A percentile compares a stretch with the other conserved stretches of the same genome.
Conservation (phyloP, 2,329 filamentous ascomycete genomes). For the Cercospora zeina region DNA sequence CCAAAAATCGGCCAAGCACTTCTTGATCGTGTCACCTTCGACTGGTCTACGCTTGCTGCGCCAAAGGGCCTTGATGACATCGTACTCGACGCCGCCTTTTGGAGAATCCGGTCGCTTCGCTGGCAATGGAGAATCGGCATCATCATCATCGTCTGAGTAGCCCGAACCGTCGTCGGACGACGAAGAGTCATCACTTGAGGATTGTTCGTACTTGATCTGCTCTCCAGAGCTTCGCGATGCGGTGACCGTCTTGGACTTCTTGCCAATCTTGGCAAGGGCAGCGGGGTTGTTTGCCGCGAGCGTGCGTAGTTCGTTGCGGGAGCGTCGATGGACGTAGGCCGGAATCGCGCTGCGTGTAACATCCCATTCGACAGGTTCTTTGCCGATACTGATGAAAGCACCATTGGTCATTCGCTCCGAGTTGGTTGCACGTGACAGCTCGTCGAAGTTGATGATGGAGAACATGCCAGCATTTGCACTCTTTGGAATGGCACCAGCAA, state of each 20-base stretch:
- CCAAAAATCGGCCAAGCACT: constrained; percentile 58
- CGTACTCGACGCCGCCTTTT: constrained; percentile 56
- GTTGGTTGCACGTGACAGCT: constrained; percentile 47
- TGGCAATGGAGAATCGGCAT: constrained; percentile 58
- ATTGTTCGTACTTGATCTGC: constrained; percentile 40
- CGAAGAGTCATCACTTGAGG: constrained; percentile 51
- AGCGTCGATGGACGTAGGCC: constrained; percentile 47
- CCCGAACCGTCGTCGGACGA: constrained; percentile 52
- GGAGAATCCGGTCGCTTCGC: constrained; percentile 54
- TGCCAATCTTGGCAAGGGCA: constrained; percentile 43
- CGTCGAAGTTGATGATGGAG: constrained; percentile 45
- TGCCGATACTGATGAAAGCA: constrained; percentile 46
- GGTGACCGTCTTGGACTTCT: constrained; percentile 35
- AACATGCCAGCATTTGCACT: constrained; percentile 42
- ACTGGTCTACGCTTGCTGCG: constrained; percentile 54
- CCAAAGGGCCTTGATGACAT: constrained; percentile 63
- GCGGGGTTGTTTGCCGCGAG: constrained; percentile 47
- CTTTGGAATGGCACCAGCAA: constrained; percentile 36
- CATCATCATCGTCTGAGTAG: constrained; percentile 55
- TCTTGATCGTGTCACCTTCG: constrained; percentile 55
- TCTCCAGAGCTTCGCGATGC: constrained; percentile 6
- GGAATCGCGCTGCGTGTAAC: constrained; percentile 51
- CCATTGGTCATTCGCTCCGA: constrained; percentile 46
- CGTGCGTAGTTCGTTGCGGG: constrained; percentile 49
- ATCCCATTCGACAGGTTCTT: constrained; percentile 45